phyloP scores from a whole-genome alignment of 257 asterid genomes.

The Eucommia ulmoides region DNA sequence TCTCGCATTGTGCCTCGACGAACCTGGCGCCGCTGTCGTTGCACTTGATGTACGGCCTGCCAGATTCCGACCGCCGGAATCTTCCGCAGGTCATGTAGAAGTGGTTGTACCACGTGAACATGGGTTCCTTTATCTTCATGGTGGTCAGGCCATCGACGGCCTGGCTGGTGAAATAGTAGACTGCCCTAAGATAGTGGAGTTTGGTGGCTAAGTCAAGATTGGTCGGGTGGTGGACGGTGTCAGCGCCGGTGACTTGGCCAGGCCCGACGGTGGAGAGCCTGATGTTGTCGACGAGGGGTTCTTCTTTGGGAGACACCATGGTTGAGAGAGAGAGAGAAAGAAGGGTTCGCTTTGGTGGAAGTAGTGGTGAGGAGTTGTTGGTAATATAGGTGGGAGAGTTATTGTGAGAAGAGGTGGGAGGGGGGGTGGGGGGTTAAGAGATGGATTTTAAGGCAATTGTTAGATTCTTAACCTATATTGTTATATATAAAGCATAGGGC shows the following conservation, averaged over 20 bases:
- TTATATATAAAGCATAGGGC: too few species aligned
- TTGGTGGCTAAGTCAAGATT: slow-evolving; percentile 73
- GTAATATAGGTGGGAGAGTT: too few species aligned
- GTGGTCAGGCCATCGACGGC: slow-evolving; percentile 44
- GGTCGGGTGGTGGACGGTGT: slow-evolving; percentile 35
- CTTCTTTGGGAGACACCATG: slow-evolving; percentile 34
- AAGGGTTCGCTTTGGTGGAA: too few species aligned
- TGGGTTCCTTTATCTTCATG: slow-evolving; percentile 48
- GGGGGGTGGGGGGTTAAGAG: too few species aligned
- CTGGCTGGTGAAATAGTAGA: slow-evolving; percentile 41
- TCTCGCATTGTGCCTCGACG: slow-evolving; percentile 49
- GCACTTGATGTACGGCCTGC: slow-evolving; percentile 71
- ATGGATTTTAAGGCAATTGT: too few species aligned
- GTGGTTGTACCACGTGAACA: slow-evolving; percentile 38
- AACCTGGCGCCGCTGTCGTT: slow-evolving; percentile 78
- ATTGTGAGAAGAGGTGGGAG: too few species aligned
- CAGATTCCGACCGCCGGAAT: slow-evolving; percentile 43
- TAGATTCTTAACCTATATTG: too few species aligned
- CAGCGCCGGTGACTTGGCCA: slow-evolving; percentile 34
- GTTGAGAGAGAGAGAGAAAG: too few species aligned
- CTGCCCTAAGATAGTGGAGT: slow-evolving; percentile 56
- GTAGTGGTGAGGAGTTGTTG: too few species aligned
- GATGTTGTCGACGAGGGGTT: slow-evolving; percentile 33
- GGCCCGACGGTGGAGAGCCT: slow-evolving; percentile 80
- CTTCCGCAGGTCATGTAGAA: slow-evolving; percentile 40